These are phyloP conservation scores for Kregervanrija pseudodelftensis DNA, from an alignment of 805 yeast species.

Conservation along the genomic window DNA sequence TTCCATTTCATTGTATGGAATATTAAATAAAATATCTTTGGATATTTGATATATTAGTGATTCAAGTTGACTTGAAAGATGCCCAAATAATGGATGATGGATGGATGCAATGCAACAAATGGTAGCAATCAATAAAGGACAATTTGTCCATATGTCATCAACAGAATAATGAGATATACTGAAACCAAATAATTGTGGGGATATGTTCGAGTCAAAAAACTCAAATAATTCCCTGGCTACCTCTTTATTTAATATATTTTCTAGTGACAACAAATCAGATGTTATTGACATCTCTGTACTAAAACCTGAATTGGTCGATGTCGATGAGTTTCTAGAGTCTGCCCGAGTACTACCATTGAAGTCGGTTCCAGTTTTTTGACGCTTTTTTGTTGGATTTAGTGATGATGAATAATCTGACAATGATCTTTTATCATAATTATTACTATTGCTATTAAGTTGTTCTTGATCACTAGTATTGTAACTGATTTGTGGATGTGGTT, in stretches of 20 bases:
- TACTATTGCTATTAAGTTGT: no score
- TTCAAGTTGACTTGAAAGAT: conserved; percentile 22
- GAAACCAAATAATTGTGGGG: conserved; percentile 64
- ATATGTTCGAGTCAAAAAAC: conserved; percentile 46
- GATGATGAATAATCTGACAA: no score
- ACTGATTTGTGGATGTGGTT: no score
- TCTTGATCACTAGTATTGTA: no score
- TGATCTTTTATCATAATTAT: neutral
- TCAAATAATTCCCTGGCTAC: conserved; percentile 41
- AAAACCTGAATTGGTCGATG: no score
- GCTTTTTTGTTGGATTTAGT: no score
- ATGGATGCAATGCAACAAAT: conserved; percentile 57
- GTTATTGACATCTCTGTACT: no score
- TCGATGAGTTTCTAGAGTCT: no score
- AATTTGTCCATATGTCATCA: conserved; percentile 43
- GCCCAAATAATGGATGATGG: conserved; percentile 40
- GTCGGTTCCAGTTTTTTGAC: no score
- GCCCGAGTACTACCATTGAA: no score
- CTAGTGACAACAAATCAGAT: conserved; percentile 5
- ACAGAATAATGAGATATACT: conserved; percentile 43
- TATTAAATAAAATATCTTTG: conserved; percentile 26
- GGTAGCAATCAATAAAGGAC: conserved; percentile 53
- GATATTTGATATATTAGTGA: conserved; percentile 23
- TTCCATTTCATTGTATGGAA: conserved; percentile 36
- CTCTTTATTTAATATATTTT: conserved; percentile 14